phyloP scores from a whole-genome alignment of 768 basidiomycete species.

The Termitomyces sp. region DNA sequence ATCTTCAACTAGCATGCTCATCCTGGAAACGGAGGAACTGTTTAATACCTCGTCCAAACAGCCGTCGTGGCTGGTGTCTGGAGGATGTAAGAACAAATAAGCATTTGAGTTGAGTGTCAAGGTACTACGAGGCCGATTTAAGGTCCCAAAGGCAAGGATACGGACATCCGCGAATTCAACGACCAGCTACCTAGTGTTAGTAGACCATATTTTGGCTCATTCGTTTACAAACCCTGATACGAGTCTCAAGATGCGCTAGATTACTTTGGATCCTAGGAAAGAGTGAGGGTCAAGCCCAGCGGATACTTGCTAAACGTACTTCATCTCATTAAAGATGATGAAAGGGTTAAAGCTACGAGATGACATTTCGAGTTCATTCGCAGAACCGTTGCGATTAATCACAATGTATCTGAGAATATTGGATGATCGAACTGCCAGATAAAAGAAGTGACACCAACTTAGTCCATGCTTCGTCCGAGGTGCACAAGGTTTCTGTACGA shows the following conservation, averaged over 20 bases:
- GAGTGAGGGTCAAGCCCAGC: not conserved
- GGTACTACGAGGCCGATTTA: constrained; percentile 50
- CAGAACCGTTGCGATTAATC: constrained; percentile 70
- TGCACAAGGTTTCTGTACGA: constrained; percentile 63
- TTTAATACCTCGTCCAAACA: constrained; percentile 5
- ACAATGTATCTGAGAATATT: constrained; percentile 51
- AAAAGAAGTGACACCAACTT: constrained; percentile 40
- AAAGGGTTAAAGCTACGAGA: constrained; percentile 68
- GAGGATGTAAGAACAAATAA: constrained; percentile 62
- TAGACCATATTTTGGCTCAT: not conserved
- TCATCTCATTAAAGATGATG: constrained; percentile 68
- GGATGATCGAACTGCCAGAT: not conserved
- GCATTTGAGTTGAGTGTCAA: constrained; percentile 65
- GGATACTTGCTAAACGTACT: constrained; percentile 37
- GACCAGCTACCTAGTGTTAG: constrained; percentile 43
- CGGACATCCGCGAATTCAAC: constrained; percentile 69
- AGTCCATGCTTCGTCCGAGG: constrained; percentile 79
- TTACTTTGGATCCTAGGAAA: constrained; percentile 59
- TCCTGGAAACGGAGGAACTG: constrained; percentile 9
- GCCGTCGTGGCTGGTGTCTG: constrained; percentile 41
- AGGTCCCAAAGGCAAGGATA: constrained; percentile 65
- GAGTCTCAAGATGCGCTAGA: constrained; percentile 61
- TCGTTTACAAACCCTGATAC: constrained; percentile 48
- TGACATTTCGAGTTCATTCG: constrained; percentile 62
- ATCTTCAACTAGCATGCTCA: constrained; percentile 27